phyloP scores from a whole-genome alignment of 2,329 filamentous ascomycete genomes.

The Myriosclerotinia scirpicola region DNA sequence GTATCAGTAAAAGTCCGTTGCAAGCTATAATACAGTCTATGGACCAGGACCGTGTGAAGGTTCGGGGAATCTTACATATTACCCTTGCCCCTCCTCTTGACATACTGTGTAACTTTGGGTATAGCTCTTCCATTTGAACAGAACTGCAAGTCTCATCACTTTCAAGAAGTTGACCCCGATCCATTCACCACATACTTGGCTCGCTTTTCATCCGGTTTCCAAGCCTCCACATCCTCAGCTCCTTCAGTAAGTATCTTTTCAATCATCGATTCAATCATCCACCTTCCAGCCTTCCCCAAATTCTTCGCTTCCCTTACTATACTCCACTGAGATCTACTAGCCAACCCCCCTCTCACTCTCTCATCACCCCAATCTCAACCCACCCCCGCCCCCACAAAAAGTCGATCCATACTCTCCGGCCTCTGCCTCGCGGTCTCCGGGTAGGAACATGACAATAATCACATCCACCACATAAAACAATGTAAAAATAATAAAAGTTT shows the following conservation, averaged over 20 bases:
- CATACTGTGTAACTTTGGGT: too few relatives aligned
- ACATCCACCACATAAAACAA: background rate
- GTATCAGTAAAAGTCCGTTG: too few relatives aligned
- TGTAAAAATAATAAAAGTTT: background rate
- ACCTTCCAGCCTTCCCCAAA: background rate
- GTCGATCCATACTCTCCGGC: background rate
- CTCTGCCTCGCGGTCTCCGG: background rate
- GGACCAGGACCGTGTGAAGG: too few relatives aligned
- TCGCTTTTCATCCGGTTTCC: background rate
- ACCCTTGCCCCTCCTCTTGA: too few relatives aligned
- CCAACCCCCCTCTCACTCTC: background rate
- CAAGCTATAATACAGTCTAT: too few relatives aligned
- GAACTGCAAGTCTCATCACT: too few relatives aligned
- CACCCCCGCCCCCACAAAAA: background rate
- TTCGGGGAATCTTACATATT: too few relatives aligned
- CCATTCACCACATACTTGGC: too few relatives aligned
- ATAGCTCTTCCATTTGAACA: too few relatives aligned
- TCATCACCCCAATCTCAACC: background rate
- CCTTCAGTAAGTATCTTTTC: background rate
- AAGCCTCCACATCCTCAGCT: background rate
- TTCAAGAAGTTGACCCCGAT: background rate
- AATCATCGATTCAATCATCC: background rate
- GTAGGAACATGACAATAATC: background rate
- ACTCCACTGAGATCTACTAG: background rate
- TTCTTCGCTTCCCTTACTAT: background rate